Base-by-base conservation (phyloP, 805 yeast species). In the Millerozyma acaciae region DNA sequence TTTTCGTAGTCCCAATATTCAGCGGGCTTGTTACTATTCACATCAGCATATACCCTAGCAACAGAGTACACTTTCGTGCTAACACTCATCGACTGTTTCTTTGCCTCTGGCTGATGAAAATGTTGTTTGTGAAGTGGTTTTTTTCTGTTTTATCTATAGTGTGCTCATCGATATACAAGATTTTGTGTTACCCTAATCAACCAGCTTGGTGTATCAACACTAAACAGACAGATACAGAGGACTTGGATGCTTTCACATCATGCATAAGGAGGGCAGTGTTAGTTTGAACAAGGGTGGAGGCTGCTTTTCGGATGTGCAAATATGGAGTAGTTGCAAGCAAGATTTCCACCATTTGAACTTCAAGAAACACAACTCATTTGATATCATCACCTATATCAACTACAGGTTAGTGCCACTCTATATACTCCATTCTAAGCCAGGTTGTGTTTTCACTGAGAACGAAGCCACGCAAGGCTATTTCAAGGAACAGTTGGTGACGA, bases 1-100 rank as follows among this genome's bases (percentile, higher is more conserved):
- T 75, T 76, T 44, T 75, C 80, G 42, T 78, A 78, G 61, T 89
- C 96, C 90, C 95, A 89, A 62, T 85, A 89, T 39, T 76, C 75
- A 53, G 76, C 79, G 21, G 94, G 89, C 60, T 84, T 81, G 31
- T 73, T 62, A 26, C 75, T 73, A 51, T 88, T 82, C 21, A 80
- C 95, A 59, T 87, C 84, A 12, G 87, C 75, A 51, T 86, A 88
- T 9, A 89, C 96, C 45, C 79, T 72, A 0, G 96, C 74, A 3
- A 80, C 73, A 8, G 87, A 78, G n/a, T n/a, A n/a, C n/a, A n/a
- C n/a, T 30, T 54, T 44, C 17, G 56, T 48, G 33, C 36, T 44
- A 3, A 49, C 50, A 37, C 55, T 55, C 65, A 59, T 60, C 16
- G 24, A 28, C 30, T 16, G 5, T 18, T n/a, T 24, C 16, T 14